Evolutionary conservation across 2,329 filamentous ascomycete species (phyloP).

Genomic region (Tolypocladium amazonense): DNA sequence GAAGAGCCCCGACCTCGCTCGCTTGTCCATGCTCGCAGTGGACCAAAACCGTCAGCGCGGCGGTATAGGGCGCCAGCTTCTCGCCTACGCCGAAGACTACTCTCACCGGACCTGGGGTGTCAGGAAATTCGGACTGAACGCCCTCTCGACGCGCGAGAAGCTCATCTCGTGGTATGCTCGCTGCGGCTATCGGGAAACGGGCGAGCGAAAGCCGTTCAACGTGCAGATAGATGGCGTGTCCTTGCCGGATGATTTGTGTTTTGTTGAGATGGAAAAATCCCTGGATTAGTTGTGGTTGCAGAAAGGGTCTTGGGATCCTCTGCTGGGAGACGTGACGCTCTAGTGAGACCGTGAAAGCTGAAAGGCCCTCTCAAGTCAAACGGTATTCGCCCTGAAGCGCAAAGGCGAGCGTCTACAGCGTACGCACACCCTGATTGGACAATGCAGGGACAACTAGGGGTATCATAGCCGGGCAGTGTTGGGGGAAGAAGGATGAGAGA

Average conservation of each 20-base stretch:
- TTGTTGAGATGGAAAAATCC: not conserved
- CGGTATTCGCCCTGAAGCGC: no score
- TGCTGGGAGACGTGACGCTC: no score
- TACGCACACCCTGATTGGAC: no score
- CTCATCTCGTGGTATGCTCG: not conserved
- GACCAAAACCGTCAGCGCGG: not conserved
- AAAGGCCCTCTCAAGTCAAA: no score
- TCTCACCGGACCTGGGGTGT: not conserved
- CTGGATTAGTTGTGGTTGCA: not conserved
- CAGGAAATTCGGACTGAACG: not conserved
- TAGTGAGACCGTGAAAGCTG: no score
- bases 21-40: not conserved
- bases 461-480: no score
- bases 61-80: not conserved
- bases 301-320: no score
- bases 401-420: no score
- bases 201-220: not conserved
- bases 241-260: not conserved
- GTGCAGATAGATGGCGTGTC: not conserved
- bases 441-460: no score
- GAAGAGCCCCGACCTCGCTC: not conserved
- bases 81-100: not conserved
- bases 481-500: no score
- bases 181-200: not conserved
- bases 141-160: not conserved